phyloP scores from a whole-genome alignment of 495 filamentous ascomycete genomes.

The Penicillium coprophilum region DNA sequence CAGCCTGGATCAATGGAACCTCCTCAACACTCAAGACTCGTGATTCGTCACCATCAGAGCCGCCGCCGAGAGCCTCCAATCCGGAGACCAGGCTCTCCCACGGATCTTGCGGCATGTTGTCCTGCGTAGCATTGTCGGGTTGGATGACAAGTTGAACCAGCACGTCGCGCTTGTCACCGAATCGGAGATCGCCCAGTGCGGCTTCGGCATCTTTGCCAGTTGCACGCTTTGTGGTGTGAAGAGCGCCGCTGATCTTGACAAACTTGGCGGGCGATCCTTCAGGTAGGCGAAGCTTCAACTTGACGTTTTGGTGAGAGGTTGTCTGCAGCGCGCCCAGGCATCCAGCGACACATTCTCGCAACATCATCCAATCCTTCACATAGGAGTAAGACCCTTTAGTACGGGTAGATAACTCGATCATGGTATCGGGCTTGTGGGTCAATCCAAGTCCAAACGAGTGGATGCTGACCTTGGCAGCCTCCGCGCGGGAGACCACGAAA shows the following conservation, averaged over 20 bases:
- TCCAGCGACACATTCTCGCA: slow-evolving; percentile 93
- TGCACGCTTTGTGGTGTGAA: slow-evolving; percentile 97
- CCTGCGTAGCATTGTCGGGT: slow-evolving; percentile 82
- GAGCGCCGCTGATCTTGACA: slow-evolving; percentile 94
- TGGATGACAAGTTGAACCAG: slow-evolving; percentile 92
- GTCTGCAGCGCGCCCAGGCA: slow-evolving; percentile 93
- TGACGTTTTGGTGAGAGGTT: slow-evolving; percentile 97
- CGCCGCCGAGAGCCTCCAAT: slow-evolving; percentile 90
- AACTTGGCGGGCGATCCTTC: slow-evolving; percentile 98
- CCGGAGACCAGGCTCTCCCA: slow-evolving; percentile 98
- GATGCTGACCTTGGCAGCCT: slow-evolving; percentile 96
- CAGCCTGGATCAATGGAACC: slow-evolving; percentile 92
- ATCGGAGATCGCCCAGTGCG: slow-evolving; percentile 86
- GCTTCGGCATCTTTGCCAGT: slow-evolving; percentile 95
- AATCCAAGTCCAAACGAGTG: slow-evolving; percentile 95
- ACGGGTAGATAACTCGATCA: slow-evolving; percentile 94
- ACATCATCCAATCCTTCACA: slow-evolving; percentile 99
- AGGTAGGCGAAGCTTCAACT: slow-evolving; percentile 89
- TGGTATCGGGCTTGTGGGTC: slow-evolving; percentile 97
- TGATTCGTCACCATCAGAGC: slow-evolving; percentile 82
- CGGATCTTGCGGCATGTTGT: slow-evolving; percentile 84
- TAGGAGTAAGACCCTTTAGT: slow-evolving; percentile 98
- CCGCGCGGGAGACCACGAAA: slow-evolving; percentile 96
- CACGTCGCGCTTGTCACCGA: slow-evolving; percentile 97
- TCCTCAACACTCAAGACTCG: slow-evolving; percentile 87